These are phyloP conservation scores for Cladophialophora carrionii DNA, from an alignment of 2,329 filamentous ascomycete genomes.

Conservation along the genomic window DNA sequence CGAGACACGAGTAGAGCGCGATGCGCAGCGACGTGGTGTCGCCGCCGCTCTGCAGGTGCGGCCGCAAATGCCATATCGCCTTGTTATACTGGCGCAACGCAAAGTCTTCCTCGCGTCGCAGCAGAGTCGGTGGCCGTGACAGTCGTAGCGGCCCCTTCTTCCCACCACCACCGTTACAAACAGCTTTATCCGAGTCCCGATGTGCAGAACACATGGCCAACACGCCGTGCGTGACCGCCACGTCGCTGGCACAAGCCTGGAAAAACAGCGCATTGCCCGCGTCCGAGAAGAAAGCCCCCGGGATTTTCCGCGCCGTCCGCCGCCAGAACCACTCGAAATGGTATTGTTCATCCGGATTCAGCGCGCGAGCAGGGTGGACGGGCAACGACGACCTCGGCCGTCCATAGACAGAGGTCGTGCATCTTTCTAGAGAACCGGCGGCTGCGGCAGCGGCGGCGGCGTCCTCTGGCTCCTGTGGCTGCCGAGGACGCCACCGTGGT, in stretches of 20 bases:
- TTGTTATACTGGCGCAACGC: constrained; percentile 49
- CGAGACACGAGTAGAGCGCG: constrained; percentile 48
- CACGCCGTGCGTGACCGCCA: constrained; percentile 50
- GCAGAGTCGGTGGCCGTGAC: not conserved
- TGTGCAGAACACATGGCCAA: constrained; percentile 49
- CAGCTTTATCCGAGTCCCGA: constrained; percentile 30
- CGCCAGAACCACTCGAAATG: constrained; percentile 43
- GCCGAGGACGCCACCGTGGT: not conserved
- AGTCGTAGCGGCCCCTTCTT: not conserved
- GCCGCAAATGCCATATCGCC: constrained; percentile 46
- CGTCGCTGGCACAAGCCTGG: constrained; percentile 46
- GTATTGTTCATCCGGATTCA: constrained; percentile 34
- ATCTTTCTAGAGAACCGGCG: too few species aligned
- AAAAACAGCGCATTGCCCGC: constrained; percentile 50
- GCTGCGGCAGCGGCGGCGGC: not conserved
- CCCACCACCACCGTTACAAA: too few species aligned
- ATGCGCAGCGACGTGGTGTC: constrained; percentile 42
- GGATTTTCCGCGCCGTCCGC: constrained; percentile 42
- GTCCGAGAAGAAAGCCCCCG: constrained; percentile 43
- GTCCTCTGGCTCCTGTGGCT: not conserved
- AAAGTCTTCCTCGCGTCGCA: constrained; percentile 34
- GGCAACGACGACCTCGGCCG: not conserved
- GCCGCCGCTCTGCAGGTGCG: constrained; percentile 35
- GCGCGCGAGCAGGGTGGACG: constrained; percentile 1
- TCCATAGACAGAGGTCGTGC: not conserved